phyloP scores from a whole-genome alignment of 352 stramenopile species.

The Globisporangium nagaii region DNA sequence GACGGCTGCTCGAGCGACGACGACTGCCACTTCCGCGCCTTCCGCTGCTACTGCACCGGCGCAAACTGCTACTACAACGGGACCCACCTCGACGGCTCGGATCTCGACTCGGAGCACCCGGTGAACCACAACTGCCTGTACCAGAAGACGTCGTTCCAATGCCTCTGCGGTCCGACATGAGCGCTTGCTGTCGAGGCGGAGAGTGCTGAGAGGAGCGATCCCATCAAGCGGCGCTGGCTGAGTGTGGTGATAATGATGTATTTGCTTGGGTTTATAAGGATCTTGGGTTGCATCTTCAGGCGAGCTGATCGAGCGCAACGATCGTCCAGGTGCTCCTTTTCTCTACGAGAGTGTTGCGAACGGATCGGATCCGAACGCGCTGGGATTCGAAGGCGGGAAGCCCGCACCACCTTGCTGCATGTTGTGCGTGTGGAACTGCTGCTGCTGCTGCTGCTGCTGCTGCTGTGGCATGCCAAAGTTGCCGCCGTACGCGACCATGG shows the following conservation, averaged over 20 bases:
- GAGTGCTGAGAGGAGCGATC: no score
- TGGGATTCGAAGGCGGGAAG: conserved; percentile 17
- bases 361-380: conserved; percentile 33
- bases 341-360: conserved; percentile 57
- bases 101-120: conserved; percentile 49
- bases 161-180: conserved; percentile 63
- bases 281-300: not conserved
- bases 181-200: not conserved
- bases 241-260: no score
- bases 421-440: conserved; percentile 36
- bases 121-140: conserved; percentile 76
- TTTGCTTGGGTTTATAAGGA: not conserved
- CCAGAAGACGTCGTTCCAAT: conserved; percentile 57
- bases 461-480: conserved; percentile 15
- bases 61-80: conserved; percentile 62
- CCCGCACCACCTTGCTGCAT: conserved; percentile 10
- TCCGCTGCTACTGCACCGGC: conserved; percentile 71
- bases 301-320: no score
- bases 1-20: conserved; percentile 68
- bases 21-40: conserved; percentile 63
- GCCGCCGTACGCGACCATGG: conserved; percentile 12
- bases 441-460: conserved; percentile 16
- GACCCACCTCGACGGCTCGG: conserved; percentile 40
- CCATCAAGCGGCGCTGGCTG: no score
- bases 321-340: not conserved